Evolutionary conservation across 208 protist genomes (phyloP), one percentile per base, ranked within the genome.

Genomic region (Leishmania tarentolae): DNA sequence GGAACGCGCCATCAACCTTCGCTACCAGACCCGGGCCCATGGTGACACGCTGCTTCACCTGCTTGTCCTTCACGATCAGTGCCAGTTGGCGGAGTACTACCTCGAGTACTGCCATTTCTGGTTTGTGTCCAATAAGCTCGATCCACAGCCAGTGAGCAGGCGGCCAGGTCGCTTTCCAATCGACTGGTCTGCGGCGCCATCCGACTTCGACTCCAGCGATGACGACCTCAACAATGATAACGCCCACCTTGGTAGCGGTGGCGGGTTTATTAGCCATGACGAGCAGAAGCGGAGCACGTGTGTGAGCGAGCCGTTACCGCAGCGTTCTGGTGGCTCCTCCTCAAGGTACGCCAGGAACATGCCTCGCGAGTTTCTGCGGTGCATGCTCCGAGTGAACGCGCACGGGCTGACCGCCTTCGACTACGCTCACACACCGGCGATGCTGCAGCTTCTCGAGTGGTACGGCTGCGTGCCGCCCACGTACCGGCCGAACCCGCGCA

Each of bases 401-500:
- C 85, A 94, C 76, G 93, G 93, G 15, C 86, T 96, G 28, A 91
- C 93, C 47, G 84, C 93, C 2, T 95, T 96, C 80, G 93, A 96
- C 87, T 96, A 96, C 78, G 91, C 93, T 0, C 88, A 86, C 42
- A 92, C 90, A 35, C 84, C 90, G 35, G 82, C 85, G 19, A 94
- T 96, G 93, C 80, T 96, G 47, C 85, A 90, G 79, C 72, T 96
- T 46, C 84, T 96, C 42, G 78, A 90, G 82, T 88, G 89, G 76
- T 96, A 94, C 78, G 91, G 93, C 31, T 96, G 93, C 75, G 90
- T 95, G 57, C 91, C 93, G 37, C 93, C 93, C 5, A 89, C 90
- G 35, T 96, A 96, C 78, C 88, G 91, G 21, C 90, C 91, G 7
- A 93, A 96, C 83, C 93, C 93, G 2, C 86, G 79, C n/a, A 76